Conservation (phyloP, 2,329 filamentous ascomycete species). For the Penicillium rolfsii region DNA sequence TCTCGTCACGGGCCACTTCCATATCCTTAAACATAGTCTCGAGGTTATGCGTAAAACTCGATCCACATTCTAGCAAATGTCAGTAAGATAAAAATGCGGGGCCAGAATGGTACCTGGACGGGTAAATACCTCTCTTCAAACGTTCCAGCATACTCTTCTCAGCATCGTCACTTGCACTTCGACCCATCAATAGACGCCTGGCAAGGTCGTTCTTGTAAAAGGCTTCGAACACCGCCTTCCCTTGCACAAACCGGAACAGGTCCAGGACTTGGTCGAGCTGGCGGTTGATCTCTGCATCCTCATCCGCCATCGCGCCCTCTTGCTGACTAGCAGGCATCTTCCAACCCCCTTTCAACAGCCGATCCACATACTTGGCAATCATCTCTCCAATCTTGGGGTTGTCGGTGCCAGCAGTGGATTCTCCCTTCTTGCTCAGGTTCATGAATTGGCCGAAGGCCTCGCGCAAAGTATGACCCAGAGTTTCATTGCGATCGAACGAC, state of each 20-base stretch:
- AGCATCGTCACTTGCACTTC: conserved; percentile 91
- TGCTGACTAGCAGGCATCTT: conserved; percentile 58
- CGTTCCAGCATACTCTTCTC: conserved; percentile 94
- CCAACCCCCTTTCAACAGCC: conserved; percentile 81
- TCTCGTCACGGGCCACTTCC: conserved; percentile 88
- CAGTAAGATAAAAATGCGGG: conserved; percentile 5
- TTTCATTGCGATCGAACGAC: conserved; percentile 76
- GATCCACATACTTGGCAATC: conserved; percentile 96
- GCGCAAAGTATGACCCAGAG: conserved; percentile 75
- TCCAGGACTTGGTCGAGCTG: conserved; percentile 93
- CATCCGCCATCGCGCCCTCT: conserved; percentile 70
- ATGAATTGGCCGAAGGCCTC: conserved; percentile 89
- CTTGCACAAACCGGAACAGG: conserved; percentile 94
- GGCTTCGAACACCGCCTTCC: conserved; percentile 96
- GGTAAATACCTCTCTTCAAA: conserved; percentile 67
- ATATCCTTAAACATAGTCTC: conserved; percentile 99
- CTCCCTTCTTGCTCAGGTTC: conserved; percentile 77
- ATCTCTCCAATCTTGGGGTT: conserved; percentile 97
- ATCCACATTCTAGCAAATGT: conserved; percentile 74
- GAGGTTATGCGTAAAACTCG: conserved; percentile 92
- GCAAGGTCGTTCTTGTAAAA: conserved; percentile 99
- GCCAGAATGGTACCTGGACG: not conserved
- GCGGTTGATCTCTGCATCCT: conserved; percentile 87
- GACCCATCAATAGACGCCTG: conserved; percentile 82
- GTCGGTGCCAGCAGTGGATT: conserved; percentile 73